A percentile compares a stretch with the other conserved stretches of the same genome.
phyloP scores from a whole-genome alignment of 2,329 filamentous ascomycete genomes.

The Apiospora koreana region DNA sequence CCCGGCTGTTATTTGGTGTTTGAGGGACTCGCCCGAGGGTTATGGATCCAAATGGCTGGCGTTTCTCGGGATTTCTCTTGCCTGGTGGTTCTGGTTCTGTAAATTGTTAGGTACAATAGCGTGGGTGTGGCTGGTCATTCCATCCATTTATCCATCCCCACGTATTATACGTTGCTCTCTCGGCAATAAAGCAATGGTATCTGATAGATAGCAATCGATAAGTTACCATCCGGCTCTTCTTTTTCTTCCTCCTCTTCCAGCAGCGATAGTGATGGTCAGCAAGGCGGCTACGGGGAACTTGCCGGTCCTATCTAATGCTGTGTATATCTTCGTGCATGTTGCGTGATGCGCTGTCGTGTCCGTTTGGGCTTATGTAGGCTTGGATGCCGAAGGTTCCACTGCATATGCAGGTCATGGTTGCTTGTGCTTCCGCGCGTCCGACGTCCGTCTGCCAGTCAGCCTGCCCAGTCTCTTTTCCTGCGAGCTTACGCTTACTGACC shows the following conservation, averaged over 20 bases:
- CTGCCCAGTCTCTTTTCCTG: background rate
- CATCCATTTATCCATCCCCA: background rate
- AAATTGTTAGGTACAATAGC: background rate
- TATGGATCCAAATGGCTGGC: background rate
- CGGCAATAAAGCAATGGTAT: background rate
- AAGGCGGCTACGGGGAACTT: background rate
- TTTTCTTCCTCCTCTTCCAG: background rate
- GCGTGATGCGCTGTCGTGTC: background rate
- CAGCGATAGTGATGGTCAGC: background rate
- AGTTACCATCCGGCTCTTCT: background rate
- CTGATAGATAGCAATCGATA: background rate
- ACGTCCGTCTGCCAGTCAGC: background rate
- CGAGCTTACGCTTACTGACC: background rate
- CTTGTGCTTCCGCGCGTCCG: background rate
- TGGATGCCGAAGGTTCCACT: background rate
- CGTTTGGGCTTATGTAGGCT: background rate
- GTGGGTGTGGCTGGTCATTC: background rate
- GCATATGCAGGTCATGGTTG: background rate
- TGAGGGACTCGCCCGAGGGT: background rate
- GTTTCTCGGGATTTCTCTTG: background rate
- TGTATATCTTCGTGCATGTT: background rate
- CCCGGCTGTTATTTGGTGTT: conserved; percentile 1
- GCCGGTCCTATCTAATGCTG: background rate
- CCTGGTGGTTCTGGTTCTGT: background rate
- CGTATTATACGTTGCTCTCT: background rate